Evolutionary conservation across 208 protist species (phyloP), one percentile per base, ranked within the genome.

Genomic region (Acanthamoeba culbertsoni): DNA sequence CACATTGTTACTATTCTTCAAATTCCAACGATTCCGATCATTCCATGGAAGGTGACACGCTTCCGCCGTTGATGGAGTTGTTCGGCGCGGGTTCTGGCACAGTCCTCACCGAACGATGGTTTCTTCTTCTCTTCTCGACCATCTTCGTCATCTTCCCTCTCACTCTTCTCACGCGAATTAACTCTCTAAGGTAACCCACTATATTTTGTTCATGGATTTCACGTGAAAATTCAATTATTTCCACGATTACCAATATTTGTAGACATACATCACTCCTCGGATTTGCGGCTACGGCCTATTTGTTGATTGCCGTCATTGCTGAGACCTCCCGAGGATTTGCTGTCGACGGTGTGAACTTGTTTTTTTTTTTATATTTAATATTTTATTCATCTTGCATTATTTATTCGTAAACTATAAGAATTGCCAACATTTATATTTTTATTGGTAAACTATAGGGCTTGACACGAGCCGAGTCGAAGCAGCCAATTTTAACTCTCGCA

Each of bases 101-200:
- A 14, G 31, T 90, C 37, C 6, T 90, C 23, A 5, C 31, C 37
- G 55, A 90, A 26, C 82, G 82, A 20, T 90, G 82, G 82, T 90
- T 90, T 31, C 53, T 90, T 10, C 55, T 90, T 10, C 23, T 90
- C 26, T 90, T 90, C 35, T 68, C 82, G 51, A 90, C 82, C 6
- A 68, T 90, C 82, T 59, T 90, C 37, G 46, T 90, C 33, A 48
- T 90, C 53, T 90, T 90, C 35, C 82, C 82, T 28, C 82, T 90
- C 53, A 68, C 53, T 33, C 82, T 90, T n/a, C 46, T 90, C 53
- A 35, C 46, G 5, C 46, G 55, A 2, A 59, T 90, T 37, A 68
- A 90, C 31, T 90, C 82, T 20, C 82, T 90, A 28, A 8, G 82
- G 82, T 90, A 90, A 5, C 6, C 57, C 75, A 59, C 18, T 57